phyloP scores from a whole-genome alignment of 2,329 filamentous ascomycete genomes.

The Mycosphaerella sp. region DNA sequence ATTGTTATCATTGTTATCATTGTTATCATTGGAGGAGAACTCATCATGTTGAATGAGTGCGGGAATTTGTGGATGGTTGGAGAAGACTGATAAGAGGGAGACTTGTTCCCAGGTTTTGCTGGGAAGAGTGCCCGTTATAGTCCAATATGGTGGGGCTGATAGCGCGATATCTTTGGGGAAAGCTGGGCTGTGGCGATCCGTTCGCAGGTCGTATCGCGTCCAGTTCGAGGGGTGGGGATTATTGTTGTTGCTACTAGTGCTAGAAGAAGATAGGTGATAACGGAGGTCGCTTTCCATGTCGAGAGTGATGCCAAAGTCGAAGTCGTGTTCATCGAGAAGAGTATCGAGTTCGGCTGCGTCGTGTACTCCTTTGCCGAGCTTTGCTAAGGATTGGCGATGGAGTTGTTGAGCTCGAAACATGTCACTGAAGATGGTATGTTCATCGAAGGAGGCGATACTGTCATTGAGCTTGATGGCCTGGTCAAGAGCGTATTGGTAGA shows the following conservation, averaged over 20 bases:
- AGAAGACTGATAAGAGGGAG: constrained; percentile 4
- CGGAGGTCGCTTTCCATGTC: constrained; percentile 6
- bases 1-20: no score
- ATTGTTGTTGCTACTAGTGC: neutral
- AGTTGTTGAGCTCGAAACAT: constrained; percentile 3
- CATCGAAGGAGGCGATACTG: constrained; percentile 1
- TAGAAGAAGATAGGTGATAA: constrained; percentile 2
- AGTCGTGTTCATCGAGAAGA: neutral
- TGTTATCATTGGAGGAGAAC: neutral
- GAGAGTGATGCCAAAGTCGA: constrained; percentile 8
- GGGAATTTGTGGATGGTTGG: constrained; percentile 7
- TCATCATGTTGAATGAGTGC: constrained; percentile 8
- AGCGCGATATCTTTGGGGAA: constrained; percentile 11
- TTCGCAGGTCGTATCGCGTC: neutral
- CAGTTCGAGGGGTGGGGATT: neutral
- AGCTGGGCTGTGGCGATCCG: neutral
- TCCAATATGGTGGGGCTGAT: constrained; percentile 16
- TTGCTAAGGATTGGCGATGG: neutral
- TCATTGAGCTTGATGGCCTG: constrained; percentile 1
- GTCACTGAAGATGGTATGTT: constrained; percentile 9
- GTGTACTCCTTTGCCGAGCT: neutral
- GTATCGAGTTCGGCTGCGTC: neutral
- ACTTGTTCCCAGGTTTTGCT: constrained; percentile 12
- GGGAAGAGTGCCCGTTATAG: neutral
- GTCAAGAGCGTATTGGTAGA: constrained; percentile 8